These are phyloP conservation scores for Syncephalastrum racemosum DNA, from an alignment of 371 early-diverging fungal species.

Conservation along the genomic window DNA sequence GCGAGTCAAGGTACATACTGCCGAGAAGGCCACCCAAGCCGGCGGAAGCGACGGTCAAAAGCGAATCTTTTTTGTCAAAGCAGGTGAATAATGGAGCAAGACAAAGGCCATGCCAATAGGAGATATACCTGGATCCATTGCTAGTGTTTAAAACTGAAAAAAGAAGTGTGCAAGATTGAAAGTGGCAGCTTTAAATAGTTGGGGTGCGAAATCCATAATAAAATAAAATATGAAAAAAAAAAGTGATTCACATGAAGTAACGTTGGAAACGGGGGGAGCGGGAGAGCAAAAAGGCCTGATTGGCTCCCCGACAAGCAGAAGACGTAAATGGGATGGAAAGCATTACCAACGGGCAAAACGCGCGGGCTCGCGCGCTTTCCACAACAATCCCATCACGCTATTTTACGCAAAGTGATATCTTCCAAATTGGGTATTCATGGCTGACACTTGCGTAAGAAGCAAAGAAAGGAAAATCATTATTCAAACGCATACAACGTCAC, in stretches of 20 bases:
- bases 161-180: not conserved
- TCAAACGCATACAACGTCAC: too few relatives aligned
- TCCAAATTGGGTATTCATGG: slow-evolving; percentile 15
- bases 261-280: too few relatives aligned
- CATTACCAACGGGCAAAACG: too few relatives aligned
- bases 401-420: slow-evolving; percentile 9
- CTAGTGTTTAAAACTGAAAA: not conserved
- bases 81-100: not conserved
- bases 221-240: slow-evolving; percentile 7
- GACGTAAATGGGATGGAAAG: too few relatives aligned
- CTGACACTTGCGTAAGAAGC: not conserved
- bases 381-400: too few relatives aligned
- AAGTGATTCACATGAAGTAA: slow-evolving; percentile 2
- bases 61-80: slow-evolving; percentile 1
- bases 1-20: slow-evolving; percentile 34
- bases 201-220: too few relatives aligned
- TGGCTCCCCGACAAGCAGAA: too few relatives aligned
- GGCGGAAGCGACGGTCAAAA: slow-evolving; percentile 23
- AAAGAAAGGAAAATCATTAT: not conserved
- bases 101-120: too few relatives aligned
- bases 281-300: too few relatives aligned
- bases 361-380: too few relatives aligned
- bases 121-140: slow-evolving; percentile 19
- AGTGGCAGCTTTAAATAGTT: too few relatives aligned
- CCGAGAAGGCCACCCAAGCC: slow-evolving; percentile 28